Evolutionary conservation across 2,329 filamentous ascomycete genomes (phyloP), one percentile per base, ranked within the genome.

Genomic region (Rutstroemia sp.): DNA sequence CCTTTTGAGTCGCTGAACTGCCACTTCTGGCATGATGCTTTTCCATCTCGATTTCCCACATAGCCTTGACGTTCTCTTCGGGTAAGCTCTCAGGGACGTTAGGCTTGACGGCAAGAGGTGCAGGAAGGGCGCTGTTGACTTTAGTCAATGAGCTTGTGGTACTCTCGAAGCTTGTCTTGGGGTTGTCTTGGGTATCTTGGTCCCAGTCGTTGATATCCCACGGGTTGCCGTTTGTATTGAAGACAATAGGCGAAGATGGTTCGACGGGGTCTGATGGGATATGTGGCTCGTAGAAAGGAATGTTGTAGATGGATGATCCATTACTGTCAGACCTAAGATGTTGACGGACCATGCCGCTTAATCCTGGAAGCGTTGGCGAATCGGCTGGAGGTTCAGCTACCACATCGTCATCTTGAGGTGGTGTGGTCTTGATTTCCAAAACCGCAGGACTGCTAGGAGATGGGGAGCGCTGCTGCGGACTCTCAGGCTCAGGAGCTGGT

Each of bases 281-380:
- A 6, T 69, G 68, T 9, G 74, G 71, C 9, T 72, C 72, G 16
- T 74, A 66, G n/a, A 60, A 72, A 23, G 72, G 73, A 56, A 73
- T 73, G 25, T 81, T 82, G 63, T 89, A 90, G 25, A 94, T 78
- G 0, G 90, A 95, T 0, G 92, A 97, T 14, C 83, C 80, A 57
- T 86, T 86, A 72, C 92, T 97, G 61, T 86, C 83, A 36, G 83
- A 83, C 51, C 94, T 84, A 42, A 97, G 74, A 74, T 97, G 94
- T 60, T 92, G 86, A 34, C 87, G 83, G 47, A 96, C 85, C 76
- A 96, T 81, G 2, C 87, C 88, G 65, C 86, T 92, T 16, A 96
- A 76, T 1, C 89, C 90, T 17, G 74, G 73, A 19, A 96, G 73
- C 0, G 89, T 95, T 0, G 92, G 91, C 0, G 91, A 95, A 65